These are phyloP conservation scores for Aspergillus persii DNA, from an alignment of 2,329 filamentous ascomycete species.

Conservation along the genomic window DNA sequence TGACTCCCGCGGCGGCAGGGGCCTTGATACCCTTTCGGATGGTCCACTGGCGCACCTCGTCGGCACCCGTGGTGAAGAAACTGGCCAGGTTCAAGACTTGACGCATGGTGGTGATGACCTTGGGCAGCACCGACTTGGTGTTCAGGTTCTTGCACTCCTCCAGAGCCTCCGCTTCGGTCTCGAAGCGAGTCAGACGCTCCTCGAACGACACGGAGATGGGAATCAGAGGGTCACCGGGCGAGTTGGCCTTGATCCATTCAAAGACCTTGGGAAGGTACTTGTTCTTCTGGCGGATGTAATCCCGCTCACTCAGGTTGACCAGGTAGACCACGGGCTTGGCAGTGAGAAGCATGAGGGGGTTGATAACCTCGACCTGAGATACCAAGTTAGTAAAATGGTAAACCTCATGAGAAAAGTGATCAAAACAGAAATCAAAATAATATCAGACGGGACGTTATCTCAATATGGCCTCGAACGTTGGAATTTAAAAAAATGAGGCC, in stretches of 20 bases:
- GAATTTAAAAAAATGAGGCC: conserved; percentile 62
- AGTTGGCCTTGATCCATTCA: conserved; percentile 92
- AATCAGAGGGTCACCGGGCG: conserved; percentile 82
- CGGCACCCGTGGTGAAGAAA: conserved; percentile 95
- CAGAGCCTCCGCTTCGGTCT: conserved; percentile 69
- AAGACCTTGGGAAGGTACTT: conserved; percentile 93
- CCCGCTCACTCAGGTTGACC: conserved; percentile 94
- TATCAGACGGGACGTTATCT: conserved; percentile 81
- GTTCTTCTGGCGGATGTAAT: conserved; percentile 99
- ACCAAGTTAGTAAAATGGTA: conserved; percentile 17
- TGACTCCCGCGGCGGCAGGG: conserved; percentile 95
- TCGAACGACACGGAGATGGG: conserved; percentile 92
- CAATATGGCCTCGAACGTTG: conserved; percentile 73
- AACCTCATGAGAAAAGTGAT: conserved; percentile 14
- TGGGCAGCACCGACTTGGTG: conserved; percentile 84
- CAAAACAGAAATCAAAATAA: conserved; percentile 16
- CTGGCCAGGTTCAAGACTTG: conserved; percentile 84
- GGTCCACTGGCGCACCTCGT: conserved; percentile 98
- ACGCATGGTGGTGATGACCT: conserved; percentile 90
- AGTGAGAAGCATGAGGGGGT: conserved; percentile 89
- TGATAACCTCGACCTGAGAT: conserved; percentile 87
- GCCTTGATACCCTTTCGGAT: conserved; percentile 94
- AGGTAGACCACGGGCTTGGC: conserved; percentile 97
- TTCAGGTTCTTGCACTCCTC: conserved; percentile 88
- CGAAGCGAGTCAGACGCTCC: conserved; percentile 81